Evolutionary conservation across 2,329 filamentous ascomycete genomes (phyloP).

Genomic region (Waltergamsia citrina): DNA sequence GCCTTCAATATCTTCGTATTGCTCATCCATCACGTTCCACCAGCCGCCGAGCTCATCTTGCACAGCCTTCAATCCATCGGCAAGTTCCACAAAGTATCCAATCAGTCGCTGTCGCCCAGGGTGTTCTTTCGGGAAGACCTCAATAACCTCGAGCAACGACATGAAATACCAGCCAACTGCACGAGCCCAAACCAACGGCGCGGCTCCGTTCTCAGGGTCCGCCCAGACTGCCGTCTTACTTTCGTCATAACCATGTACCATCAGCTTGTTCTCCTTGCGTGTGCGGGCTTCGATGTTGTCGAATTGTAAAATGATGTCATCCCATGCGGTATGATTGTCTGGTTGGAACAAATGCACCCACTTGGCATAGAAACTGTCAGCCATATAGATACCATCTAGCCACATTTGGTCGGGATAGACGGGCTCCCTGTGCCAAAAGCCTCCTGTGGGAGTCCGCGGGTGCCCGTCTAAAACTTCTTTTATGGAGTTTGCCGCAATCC

Average conservation of each 20-base stretch:
- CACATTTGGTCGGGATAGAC: slow-evolving; percentile 46
- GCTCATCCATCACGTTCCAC: slow-evolving; percentile 47
- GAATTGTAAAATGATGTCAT: slow-evolving; percentile 34
- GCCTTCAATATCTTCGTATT: slow-evolving; percentile 32
- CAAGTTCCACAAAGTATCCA: slow-evolving; percentile 28
- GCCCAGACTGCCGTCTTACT: slow-evolving; percentile 40
- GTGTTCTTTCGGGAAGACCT: slow-evolving; percentile 29
- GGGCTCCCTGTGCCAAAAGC: slow-evolving; percentile 41
- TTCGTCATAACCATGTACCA: slow-evolving; percentile 46
- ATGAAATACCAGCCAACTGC: slow-evolving; percentile 45
- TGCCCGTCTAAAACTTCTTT: slow-evolving; percentile 35
- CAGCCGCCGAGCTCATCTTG: slow-evolving; percentile 38
- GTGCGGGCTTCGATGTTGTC: slow-evolving; percentile 33
- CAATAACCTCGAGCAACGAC: slow-evolving; percentile 38
- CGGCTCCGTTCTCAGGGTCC: slow-evolving; percentile 35
- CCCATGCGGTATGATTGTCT: slow-evolving; percentile 28
- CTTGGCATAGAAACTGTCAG: slow-evolving; percentile 30
- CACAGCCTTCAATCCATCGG: slow-evolving; percentile 27
- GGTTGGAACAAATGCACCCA: slow-evolving; percentile 27
- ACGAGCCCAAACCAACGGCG: slow-evolving; percentile 43
- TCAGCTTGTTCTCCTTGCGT: slow-evolving; percentile 27
- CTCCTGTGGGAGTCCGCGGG: slow-evolving; percentile 37
- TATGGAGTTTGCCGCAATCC: slow-evolving; percentile 34
- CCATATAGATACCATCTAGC: slow-evolving; percentile 47
- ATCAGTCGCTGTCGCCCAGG: slow-evolving; percentile 23